Percentiles rank a stretch among this genome's conserved stretches.
Conservation (phyloP, 2,329 filamentous ascomycete genomes). For the Diaporthe ampelina region DNA sequence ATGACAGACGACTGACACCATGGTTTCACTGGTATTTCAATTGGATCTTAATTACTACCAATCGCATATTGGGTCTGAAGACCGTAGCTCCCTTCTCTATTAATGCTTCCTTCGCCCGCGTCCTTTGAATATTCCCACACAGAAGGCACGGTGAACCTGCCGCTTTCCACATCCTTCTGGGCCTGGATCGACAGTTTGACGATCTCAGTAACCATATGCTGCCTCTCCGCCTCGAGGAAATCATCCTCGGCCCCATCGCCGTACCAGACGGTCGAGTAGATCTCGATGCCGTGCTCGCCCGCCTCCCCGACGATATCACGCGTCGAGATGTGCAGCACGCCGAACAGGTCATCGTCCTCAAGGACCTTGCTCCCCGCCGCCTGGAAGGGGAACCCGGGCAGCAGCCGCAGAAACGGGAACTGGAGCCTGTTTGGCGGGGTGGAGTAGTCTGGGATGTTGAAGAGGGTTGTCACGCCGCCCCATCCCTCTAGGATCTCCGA, state of each 20-base stretch:
- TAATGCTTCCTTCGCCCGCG: neutral
- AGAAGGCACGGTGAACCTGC: slow-evolving; percentile 12
- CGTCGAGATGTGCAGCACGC: slow-evolving; percentile 45
- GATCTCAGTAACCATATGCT: slow-evolving; percentile 46
- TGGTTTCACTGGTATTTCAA: neutral
- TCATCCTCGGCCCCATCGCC: slow-evolving; percentile 43
- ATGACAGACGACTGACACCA: neutral
- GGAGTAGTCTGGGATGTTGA: slow-evolving; percentile 51
- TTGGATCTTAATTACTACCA: neutral
- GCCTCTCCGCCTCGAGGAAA: slow-evolving; percentile 46
- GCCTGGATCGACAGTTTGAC: slow-evolving; percentile 43
- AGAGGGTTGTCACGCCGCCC: slow-evolving; percentile 52
- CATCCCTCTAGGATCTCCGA: slow-evolving; percentile 45
- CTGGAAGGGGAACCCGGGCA: slow-evolving; percentile 45
- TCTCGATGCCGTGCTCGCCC: slow-evolving; percentile 40
- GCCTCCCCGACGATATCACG: slow-evolving; percentile 41
- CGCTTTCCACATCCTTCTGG: slow-evolving; percentile 45
- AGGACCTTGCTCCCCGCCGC: slow-evolving; percentile 46
- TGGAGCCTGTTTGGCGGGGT: slow-evolving; percentile 46
- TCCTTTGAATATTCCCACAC: neutral
- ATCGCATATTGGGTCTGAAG: neutral
- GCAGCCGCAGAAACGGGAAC: slow-evolving; percentile 49
- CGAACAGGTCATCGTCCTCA: slow-evolving; percentile 43
- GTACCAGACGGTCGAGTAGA: slow-evolving; percentile 46
- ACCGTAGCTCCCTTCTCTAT: neutral